Evolutionary conservation across 1,139 yeast species (phyloP), one percentile per base, ranked within the genome.

Genomic region (Debaryomyces nepalensis): DNA sequence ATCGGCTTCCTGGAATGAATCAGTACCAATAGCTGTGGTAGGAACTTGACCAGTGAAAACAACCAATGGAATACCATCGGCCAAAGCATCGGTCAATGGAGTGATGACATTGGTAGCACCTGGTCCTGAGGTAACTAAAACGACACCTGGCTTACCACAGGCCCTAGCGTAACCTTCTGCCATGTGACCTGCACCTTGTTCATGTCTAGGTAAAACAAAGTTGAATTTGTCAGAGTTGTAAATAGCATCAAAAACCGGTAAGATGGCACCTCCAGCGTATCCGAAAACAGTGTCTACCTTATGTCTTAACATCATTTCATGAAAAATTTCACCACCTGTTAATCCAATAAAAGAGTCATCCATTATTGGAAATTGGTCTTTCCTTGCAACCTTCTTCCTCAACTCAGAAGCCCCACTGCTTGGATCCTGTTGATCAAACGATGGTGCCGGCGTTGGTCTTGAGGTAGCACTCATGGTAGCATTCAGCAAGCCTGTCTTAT

Each of bases 181-280:
- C 99, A 93, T 93, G 68, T 93, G 99, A 40, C 99, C 99, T 16
- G 99, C 99, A 66, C 99, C 99, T 71, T 93, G 99, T 68, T 93
- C 99, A 64, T 93, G 99, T 61, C 96, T 82, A 40, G 99, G 99
- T 55, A 93, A 75, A 45, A 93, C 88, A 64, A 93, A 93, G 54
- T 84, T 82, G 75, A 93, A 91, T 58, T 86, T 81, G 45, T 86
- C 84, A 11, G 97, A 87, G 71, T 91, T 87, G 75, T 87, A 87
- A 57, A 93, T 93, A 53, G 98, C 99, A 63, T 93, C 99, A 61
- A 87, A 93, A 23, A 93, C 99, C 18, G 99, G 98, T 58, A 93
- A 78, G 61, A 93, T 93, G 54, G 99, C 99, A 63, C 99, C 99
- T 58, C 99, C 98, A 41, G 98, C 96, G 70, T 87, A 89, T 36